Base-by-base conservation (phyloP, 2,329 filamentous ascomycete species). In the Ophiostoma piceae region DNA sequence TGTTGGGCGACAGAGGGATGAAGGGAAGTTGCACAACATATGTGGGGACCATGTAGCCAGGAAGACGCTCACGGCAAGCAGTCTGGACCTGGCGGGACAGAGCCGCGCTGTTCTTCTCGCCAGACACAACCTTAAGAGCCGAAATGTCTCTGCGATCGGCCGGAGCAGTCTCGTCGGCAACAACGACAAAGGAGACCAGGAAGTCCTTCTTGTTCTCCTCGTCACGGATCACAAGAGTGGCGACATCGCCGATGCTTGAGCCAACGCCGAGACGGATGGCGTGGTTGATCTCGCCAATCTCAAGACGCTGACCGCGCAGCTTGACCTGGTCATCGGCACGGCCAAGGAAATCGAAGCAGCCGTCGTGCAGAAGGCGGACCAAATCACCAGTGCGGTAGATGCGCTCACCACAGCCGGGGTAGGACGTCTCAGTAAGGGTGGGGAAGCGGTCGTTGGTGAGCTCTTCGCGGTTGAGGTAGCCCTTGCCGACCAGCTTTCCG, bases 261-360 rank as follows among this genome's bases (percentile, higher is more conserved):
- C 32, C 69, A 2, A 87, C 83, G 0, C 85, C 85, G 26, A 85
- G 82, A 66, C 87, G 88, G 74, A 97, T 92, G 9, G 90, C 87
- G 67, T 94, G 89, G 74, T 96, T 95, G 78, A 97, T 96, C 80
- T 98, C 94, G 0, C 90, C 91, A 71, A 96, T 90, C 76, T 98
- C 94, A 0, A 98, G 84, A 16, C 94, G 85, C 77, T 97, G 94
- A 0, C 94, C 94, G 12, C 94, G 88, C 2, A 97, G 84, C 77
- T 98, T 98, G 72, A 97, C 89, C 78, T 98, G 94, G 69, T 96
- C 92, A 76, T 98, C 94, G 6, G 90, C 90, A 16, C 94, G 87
- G 2, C 94, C 94, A 1, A 96, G 82, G 76, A 97, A 97, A 70
- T 94, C 90, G 73, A 97, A 94, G 62, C 90, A 92, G 0, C 87